phyloP scores from a whole-genome alignment of 1,284 basidiomycete genomes.

The Paramarasmius palmivorus region DNA sequence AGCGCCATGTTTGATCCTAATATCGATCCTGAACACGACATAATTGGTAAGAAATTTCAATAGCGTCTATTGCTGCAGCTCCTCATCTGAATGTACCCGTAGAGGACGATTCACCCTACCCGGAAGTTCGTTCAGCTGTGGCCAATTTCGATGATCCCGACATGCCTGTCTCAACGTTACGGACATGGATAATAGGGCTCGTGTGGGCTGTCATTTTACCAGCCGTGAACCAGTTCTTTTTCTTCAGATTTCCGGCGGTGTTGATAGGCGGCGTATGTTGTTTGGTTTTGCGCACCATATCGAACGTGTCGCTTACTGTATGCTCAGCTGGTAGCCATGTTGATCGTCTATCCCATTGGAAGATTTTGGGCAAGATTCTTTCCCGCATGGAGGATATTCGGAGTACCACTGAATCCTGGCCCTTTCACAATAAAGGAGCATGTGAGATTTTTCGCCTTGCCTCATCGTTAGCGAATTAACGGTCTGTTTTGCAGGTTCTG shows the following conservation, averaged over 20 bases:
- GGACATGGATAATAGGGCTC: conserved; percentile 61
- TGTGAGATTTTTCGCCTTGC: conserved; percentile 27
- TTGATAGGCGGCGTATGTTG: conserved; percentile 36
- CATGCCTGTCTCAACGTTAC: conserved; percentile 60
- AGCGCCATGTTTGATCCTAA: conserved; percentile 6
- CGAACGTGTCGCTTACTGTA: not conserved
- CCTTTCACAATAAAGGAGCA: conserved; percentile 81
- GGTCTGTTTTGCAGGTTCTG: conserved; percentile 34
- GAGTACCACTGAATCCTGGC: conserved; percentile 63
- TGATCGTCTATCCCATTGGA: conserved; percentile 61
- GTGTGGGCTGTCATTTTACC: conserved; percentile 49
- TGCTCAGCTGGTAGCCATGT: conserved; percentile 48
- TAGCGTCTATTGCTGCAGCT: too few relatives aligned
- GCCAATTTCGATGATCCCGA: conserved; percentile 63
- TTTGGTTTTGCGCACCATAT: conserved; percentile 13
- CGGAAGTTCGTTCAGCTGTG: conserved; percentile 66
- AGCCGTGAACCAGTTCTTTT: conserved; percentile 60
- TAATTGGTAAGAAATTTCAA: conserved; percentile 1
- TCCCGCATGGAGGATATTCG: conserved; percentile 50
- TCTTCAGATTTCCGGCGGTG: conserved; percentile 53
- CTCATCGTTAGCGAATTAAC: not conserved
- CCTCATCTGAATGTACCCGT: not conserved
- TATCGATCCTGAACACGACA: conserved; percentile 1
- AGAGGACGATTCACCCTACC: conserved; percentile 50
- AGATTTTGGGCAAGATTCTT: conserved; percentile 48